Evolutionary conservation across 2,329 filamentous ascomycete genomes (phyloP), one percentile per base, ranked within the genome.

Genomic region (Daldinia sp.): DNA sequence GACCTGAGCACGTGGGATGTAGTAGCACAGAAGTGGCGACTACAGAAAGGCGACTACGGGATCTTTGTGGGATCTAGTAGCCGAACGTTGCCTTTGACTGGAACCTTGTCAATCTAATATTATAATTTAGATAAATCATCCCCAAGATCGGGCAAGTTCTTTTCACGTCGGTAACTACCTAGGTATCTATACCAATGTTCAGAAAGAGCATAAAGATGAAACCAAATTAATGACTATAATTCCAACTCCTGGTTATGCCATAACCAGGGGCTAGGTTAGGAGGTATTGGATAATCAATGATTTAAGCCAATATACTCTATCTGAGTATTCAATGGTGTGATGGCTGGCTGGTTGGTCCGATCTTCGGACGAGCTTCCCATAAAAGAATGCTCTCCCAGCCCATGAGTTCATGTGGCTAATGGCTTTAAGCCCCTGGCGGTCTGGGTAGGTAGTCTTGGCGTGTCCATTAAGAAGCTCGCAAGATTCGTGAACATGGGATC

Each of bases 1-100:
- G 90, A 92, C 77, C 70, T 92, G 51, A 90, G 88, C 72, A 87
- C 89, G 57, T 92, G 90, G 90, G 87, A 91, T 76, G 81, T 84
- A 0, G 79, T 80, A 0, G 75, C 79, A 13, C 88, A 92, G 79
- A 83, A 89, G 57, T 93, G 91, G 91, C 73, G 84, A 3, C 76
- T 87, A 51, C 85, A 86, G 5, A 73, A 74, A 15, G 84, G 84
- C 0, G 77, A 73, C 13, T 85, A 85, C 71, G 74, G 62, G 0
- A 75, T 86, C 39, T 78, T 72, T 15, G 81, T 86, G 2, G 84
- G 84, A 2, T 79, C 82, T 1, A 85, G 83, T 66, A 85, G 83
- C 64, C 75, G 83, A 44, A 82, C 84, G 69, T 73, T 85, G 26
- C 77, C 82, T 35, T 67, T 85, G 50, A 80, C 75, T 41, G 80